Conservation (phyloP, 2,329 filamentous ascomycete species). For the Coniochaeta ligniaria region DNA sequence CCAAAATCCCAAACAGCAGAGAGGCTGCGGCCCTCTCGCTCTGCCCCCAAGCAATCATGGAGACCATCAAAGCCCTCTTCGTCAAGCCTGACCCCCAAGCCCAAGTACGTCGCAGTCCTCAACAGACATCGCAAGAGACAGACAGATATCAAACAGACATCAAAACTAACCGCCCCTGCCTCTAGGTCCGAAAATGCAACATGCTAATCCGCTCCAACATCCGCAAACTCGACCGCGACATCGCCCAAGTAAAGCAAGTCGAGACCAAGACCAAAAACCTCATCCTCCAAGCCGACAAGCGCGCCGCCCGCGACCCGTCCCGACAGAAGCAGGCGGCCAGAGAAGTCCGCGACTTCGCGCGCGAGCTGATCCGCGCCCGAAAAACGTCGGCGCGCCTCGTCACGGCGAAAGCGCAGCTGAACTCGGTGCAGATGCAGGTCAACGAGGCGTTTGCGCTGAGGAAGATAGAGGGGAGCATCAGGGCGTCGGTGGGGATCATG, state of each 20-base stretch:
- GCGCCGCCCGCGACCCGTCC: slow-evolving; percentile 71
- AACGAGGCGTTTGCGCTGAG: slow-evolving; percentile 92
- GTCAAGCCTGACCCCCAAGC: slow-evolving; percentile 88
- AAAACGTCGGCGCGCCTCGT: slow-evolving; percentile 67
- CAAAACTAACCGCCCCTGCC: background rate
- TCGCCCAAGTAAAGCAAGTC: slow-evolving; percentile 66
- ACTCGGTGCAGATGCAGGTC: slow-evolving; percentile 94
- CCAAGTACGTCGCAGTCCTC: slow-evolving; percentile 56
- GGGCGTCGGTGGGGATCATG: slow-evolving; percentile 86
- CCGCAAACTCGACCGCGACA: slow-evolving; percentile 91
- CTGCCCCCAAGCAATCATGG: slow-evolving; percentile 50
- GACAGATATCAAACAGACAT: background rate
- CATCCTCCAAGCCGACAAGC: slow-evolving; percentile 75
- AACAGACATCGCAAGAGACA: background rate
- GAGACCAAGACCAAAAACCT: slow-evolving; percentile 80
- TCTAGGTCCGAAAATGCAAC: slow-evolving; percentile 91
- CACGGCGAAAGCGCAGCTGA: slow-evolving; percentile 86
- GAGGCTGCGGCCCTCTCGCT: slow-evolving; percentile 1
- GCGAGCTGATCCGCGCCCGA: slow-evolving; percentile 77
- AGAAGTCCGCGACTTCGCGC: slow-evolving; percentile 82
- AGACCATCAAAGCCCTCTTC: slow-evolving; percentile 79
- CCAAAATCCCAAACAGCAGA: background rate
- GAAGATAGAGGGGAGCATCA: slow-evolving; percentile 91
- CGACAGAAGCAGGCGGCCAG: slow-evolving; percentile 71
- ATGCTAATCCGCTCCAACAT: slow-evolving; percentile 81